A percentile compares a stretch with the other conserved stretches of the same genome.
phyloP scores from a whole-genome alignment of 2,329 filamentous ascomycete genomes.

The Coleophoma crateriformis region DNA sequence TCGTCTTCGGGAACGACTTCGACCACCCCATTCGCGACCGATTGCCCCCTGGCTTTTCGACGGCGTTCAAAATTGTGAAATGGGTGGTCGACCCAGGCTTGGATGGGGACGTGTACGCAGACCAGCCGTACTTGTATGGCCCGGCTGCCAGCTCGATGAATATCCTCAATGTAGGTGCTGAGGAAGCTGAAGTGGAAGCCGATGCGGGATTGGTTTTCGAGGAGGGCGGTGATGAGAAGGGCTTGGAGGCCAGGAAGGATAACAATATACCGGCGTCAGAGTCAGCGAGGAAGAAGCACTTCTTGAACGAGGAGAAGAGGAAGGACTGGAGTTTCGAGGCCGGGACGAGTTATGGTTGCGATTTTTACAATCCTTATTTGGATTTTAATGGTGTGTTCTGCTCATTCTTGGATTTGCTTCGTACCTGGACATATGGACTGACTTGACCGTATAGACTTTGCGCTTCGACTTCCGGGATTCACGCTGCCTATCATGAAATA shows the following conservation, averaged over 20 bases:
- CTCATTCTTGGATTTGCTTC: not conserved
- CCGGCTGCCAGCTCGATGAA: conserved; percentile 79
- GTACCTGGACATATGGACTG: too few species aligned
- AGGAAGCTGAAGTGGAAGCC: conserved; percentile 5
- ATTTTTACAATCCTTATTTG: conserved; percentile 90
- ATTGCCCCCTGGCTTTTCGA: conserved; percentile 79
- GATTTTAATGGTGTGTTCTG: conserved; percentile 64
- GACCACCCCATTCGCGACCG: conserved; percentile 83
- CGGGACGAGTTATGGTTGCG: conserved; percentile 54
- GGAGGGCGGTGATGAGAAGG: conserved; percentile 37
- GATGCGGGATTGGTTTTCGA: conserved; percentile 19
- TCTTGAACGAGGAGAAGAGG: conserved; percentile 49
- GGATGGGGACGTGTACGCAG: conserved; percentile 84
- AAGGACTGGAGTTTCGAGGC: conserved; percentile 55
- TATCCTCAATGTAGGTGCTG: conserved; percentile 49
- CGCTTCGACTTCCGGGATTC: conserved; percentile 67
- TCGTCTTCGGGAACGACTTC: conserved; percentile 95
- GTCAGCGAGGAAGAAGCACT: conserved; percentile 51
- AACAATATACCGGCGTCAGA: conserved; percentile 32
- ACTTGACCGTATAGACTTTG: conserved; percentile 44
- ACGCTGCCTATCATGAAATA: conserved; percentile 69
- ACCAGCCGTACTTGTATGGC: conserved; percentile 81
- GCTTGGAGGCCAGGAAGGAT: conserved; percentile 31
- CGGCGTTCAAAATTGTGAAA: conserved; percentile 78
- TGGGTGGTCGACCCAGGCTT: conserved; percentile 90